Evolutionary conservation across 441 rosid genomes (phyloP).

Genomic region (Brassica hybrid): DNA sequence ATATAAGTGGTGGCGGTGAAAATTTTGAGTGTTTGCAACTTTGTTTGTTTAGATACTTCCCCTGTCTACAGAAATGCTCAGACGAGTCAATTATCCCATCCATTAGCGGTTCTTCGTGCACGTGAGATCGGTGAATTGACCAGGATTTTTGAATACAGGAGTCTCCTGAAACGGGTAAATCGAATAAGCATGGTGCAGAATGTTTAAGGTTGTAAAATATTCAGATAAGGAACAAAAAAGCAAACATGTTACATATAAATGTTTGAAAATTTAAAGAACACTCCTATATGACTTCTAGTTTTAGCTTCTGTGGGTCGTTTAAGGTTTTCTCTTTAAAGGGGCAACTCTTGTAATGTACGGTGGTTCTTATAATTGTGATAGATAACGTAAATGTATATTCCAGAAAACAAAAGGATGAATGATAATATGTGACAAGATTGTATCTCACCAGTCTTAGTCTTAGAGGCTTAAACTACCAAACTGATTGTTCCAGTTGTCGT

Average conservation of each 20-base stretch:
- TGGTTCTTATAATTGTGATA: conserved; percentile 24
- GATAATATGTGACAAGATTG: conserved; percentile 21
- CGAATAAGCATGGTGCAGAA: conserved; percentile 46
- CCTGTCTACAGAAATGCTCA: background rate
- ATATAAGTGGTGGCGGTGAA: background rate
- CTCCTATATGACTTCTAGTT: too few relatives aligned
- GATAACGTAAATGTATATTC: conserved; percentile 20
- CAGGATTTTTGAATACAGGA: conserved; percentile 51
- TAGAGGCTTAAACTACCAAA: conserved; percentile 85
- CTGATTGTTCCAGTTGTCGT: conserved; percentile 94
- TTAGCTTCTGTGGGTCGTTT: too few relatives aligned
- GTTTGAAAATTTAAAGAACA: background rate
- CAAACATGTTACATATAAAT: conserved; percentile 22
- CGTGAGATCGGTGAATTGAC: conserved; percentile 95
- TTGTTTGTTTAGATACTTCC: background rate
- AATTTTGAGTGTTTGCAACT: background rate
- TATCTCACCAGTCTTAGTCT: conserved; percentile 32
- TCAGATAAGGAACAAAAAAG: background rate
- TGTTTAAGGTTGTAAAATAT: conserved; percentile 43
- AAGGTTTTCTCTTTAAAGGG: too few relatives aligned
- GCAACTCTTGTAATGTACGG: too few relatives aligned
- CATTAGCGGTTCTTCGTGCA: conserved; percentile 92
- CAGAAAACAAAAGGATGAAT: conserved; percentile 12
- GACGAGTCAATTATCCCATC: conserved; percentile 48
- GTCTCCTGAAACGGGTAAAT: conserved; percentile 67